Base-by-base conservation (phyloP, 2,329 filamentous ascomycete species). In the Pseudophaeomoniella oleicola region DNA sequence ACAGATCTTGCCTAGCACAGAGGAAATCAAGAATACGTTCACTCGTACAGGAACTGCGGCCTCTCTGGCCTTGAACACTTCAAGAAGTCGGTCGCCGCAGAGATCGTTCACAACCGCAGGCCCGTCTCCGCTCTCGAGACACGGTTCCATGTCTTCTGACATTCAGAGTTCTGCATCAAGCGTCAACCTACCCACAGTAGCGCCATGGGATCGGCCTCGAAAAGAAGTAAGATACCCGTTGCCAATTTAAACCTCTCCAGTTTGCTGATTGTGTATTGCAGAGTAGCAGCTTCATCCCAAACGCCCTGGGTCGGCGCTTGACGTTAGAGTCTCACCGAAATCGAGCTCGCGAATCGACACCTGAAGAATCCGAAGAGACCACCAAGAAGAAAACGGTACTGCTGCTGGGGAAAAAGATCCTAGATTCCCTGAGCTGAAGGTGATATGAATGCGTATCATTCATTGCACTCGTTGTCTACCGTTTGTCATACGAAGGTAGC, bases 1-100 rank as follows among this genome's bases (percentile, higher is more conserved):
- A 22, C 75, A 80, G 14, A 65, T 88, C 29, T 60, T 77, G 30
- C 43, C 69, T 66, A 53, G 53, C 34, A 49, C 54, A 27, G 50
- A 57, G 39, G 52, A 44, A 35, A 31, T 52, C 15, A 32, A 44
- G 9, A 48, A 50, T 36, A 39, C 51, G 4, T 43, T 42, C 2
- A 40, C 38, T 5, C 14, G 34, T 6, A 43, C 34, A 12, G 48
- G 43, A 13, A 49, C 49, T 16, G 45, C 38, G 5, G 48, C 48
- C 17, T 48, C 11, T 48, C 43, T 36, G 41, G 34, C 37, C 37
- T 32, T 37, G 5, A n/a, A 35, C 13, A 37, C 16, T n/a, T 35
- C 17, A 19, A 13, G n/a, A 32, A 39, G 15, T 10, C 13, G 15
- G 15, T 46, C 43, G 6, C 42, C 43, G 18, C 34, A 39, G 35